These are phyloP conservation scores for Venustampulla echinocandica DNA, from an alignment of 495 filamentous ascomycete species.

Conservation along the genomic window DNA sequence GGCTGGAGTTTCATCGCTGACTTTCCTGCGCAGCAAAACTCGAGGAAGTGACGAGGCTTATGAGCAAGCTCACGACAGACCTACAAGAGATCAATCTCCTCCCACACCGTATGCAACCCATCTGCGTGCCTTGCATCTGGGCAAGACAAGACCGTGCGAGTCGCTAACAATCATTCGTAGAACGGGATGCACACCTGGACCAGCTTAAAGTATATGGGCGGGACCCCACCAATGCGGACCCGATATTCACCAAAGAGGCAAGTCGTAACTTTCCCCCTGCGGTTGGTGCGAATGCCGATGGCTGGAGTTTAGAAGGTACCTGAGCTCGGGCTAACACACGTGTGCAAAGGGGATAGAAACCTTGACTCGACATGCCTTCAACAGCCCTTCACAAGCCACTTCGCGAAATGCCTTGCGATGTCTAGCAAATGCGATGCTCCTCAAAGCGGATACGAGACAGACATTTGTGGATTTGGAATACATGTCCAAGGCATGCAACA, in stretches of 20 bases:
- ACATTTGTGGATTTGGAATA: constrained; percentile 74
- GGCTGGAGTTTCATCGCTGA: background rate
- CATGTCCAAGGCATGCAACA: constrained; percentile 58
- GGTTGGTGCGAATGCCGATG: too few species aligned
- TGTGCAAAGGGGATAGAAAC: constrained; percentile 61
- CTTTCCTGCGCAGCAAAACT: constrained; percentile 66
- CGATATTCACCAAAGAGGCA: constrained; percentile 74
- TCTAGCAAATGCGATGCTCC: constrained; percentile 77
- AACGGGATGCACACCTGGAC: constrained; percentile 54
- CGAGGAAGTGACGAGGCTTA: constrained; percentile 49
- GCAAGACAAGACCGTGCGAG: background rate
- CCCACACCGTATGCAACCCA: constrained; percentile 43
- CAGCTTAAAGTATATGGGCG: constrained; percentile 74
- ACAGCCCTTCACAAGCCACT: constrained; percentile 45
- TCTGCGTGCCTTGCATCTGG: background rate
- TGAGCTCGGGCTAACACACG: constrained; percentile 12
- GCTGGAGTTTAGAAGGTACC: too few species aligned
- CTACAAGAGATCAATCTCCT: constrained; percentile 43
- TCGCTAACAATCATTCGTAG: constrained; percentile 31
- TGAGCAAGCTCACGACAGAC: constrained; percentile 51
- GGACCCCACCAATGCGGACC: constrained; percentile 57
- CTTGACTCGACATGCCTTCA: constrained; percentile 64
- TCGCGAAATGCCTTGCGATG: constrained; percentile 75
- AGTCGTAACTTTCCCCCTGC: constrained; percentile 12
- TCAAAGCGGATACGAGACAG: constrained; percentile 63